phyloP scores from a whole-genome alignment of 805 yeast species.

The Hanseniaspora jakobsenii region DNA sequence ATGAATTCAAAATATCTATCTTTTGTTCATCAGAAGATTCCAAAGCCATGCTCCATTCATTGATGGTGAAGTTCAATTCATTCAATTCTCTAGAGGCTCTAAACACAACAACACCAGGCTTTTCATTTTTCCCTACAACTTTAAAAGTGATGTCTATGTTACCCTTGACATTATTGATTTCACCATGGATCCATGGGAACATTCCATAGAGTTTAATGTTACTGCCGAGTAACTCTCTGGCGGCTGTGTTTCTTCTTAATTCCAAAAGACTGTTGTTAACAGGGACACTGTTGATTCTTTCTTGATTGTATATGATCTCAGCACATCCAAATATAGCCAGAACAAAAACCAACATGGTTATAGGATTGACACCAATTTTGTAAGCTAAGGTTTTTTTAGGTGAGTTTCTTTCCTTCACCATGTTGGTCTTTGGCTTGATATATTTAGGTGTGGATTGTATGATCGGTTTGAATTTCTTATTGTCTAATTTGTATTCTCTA shows the following conservation, averaged over 20 bases:
- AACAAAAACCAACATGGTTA: slow-evolving; percentile 43
- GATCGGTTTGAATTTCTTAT: too few relatives aligned
- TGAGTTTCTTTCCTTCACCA: too few relatives aligned
- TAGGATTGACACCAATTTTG: slow-evolving; percentile 35
- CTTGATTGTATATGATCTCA: slow-evolving; percentile 76
- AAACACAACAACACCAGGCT: slow-evolving; percentile 45
- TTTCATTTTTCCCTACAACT: slow-evolving; percentile 53
- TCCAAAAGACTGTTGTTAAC: slow-evolving; percentile 78
- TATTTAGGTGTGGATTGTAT: too few relatives aligned
- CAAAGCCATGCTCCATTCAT: slow-evolving; percentile 49
- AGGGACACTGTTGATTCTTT: slow-evolving; percentile 79
- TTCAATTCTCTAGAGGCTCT: slow-evolving; percentile 58
- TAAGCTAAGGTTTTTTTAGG: too few relatives aligned
- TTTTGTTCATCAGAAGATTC: slow-evolving; percentile 35
- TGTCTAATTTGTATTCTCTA: too few relatives aligned
- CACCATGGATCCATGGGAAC: slow-evolving; percentile 85
- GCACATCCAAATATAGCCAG: slow-evolving; percentile 41
- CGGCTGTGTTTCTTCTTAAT: slow-evolving; percentile 59
- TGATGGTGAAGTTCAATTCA: slow-evolving; percentile 44
- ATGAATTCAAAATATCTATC: slow-evolving; percentile 36
- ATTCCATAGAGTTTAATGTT: slow-evolving; percentile 57
- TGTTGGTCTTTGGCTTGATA: too few relatives aligned
- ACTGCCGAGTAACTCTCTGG: slow-evolving; percentile 55
- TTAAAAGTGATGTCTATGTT: slow-evolving; percentile 59
- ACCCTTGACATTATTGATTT: slow-evolving; percentile 72